phyloP scores from a whole-genome alignment of 768 basidiomycete species.

The Amanita thiersii region DNA sequence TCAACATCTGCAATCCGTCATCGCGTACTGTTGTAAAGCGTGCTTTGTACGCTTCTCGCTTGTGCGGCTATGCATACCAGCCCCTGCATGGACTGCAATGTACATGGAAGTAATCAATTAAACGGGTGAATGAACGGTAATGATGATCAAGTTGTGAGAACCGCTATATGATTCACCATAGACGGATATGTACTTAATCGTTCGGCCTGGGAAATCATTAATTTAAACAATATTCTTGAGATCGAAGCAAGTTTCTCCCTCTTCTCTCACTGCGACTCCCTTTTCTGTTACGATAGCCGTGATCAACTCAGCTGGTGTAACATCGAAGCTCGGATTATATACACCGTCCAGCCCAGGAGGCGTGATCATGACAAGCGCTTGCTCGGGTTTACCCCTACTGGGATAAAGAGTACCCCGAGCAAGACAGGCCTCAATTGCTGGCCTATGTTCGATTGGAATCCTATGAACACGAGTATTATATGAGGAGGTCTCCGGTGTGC shows the following conservation, averaged over 20 bases:
- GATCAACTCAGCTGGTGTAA: conserved; percentile 90
- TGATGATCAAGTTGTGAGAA: no score
- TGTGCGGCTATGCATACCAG: conserved; percentile 49
- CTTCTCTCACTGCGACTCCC: conserved; percentile 73
- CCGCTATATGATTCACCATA: no score
- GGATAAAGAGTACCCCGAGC: conserved; percentile 78
- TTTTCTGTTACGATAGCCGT: conserved; percentile 95
- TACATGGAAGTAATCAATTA: conserved; percentile 22
- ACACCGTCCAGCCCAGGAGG: conserved; percentile 55
- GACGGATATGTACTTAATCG: no score
- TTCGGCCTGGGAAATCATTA: no score
- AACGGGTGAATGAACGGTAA: no score
- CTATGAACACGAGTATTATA: conserved; percentile 19
- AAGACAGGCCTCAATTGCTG: conserved; percentile 79
- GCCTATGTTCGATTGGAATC: conserved; percentile 93
- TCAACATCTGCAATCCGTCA: not conserved
- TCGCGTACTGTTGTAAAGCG: conserved; percentile 44
- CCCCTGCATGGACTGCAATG: conserved; percentile 72
- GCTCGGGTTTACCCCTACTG: conserved; percentile 40
- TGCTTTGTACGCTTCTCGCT: conserved; percentile 46
- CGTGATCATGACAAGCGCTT: conserved; percentile 80
- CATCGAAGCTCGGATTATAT: conserved; percentile 96
- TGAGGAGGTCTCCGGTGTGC: not conserved
- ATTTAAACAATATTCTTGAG: conserved; percentile 46
- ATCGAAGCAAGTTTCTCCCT: conserved; percentile 54